These are phyloP conservation scores for Ustilago tritici DNA, from an alignment of 1,284 basidiomycete genomes.

Conservation along the genomic window DNA sequence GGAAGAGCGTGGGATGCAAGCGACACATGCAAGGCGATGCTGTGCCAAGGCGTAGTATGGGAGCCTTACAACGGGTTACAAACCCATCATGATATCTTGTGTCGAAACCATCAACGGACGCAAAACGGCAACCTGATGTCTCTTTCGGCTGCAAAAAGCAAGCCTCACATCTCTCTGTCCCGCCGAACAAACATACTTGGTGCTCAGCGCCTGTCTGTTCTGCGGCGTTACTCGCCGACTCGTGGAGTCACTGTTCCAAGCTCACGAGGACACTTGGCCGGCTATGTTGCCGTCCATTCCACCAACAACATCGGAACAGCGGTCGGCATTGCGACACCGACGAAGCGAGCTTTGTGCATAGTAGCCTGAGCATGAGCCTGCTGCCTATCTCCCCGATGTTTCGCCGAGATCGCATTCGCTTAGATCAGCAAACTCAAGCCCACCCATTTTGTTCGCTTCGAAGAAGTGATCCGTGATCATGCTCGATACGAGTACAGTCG, in stretches of 20 bases:
- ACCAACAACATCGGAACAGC: neutral
- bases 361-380: neutral
- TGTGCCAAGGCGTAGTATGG: too few relatives aligned
- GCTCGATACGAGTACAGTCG: neutral
- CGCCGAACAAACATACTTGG: neutral
- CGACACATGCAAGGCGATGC: too few relatives aligned
- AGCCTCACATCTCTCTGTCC: neutral
- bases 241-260: neutral
- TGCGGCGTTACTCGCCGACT: neutral
- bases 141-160: neutral
- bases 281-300: neutral
- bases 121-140: too few relatives aligned
- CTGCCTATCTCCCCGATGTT: conserved; percentile 28
- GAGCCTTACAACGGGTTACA: too few relatives aligned
- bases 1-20: too few relatives aligned
- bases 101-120: too few relatives aligned
- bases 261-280: neutral
- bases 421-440: neutral
- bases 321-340: neutral
- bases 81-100: too few relatives aligned
- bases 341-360: neutral
- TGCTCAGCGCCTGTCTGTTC: neutral
- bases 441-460: neutral
- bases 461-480: neutral
- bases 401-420: conserved; percentile 19